Base-by-base conservation (phyloP, 2,329 filamentous ascomycete species). In the Periconia digitata region DNA sequence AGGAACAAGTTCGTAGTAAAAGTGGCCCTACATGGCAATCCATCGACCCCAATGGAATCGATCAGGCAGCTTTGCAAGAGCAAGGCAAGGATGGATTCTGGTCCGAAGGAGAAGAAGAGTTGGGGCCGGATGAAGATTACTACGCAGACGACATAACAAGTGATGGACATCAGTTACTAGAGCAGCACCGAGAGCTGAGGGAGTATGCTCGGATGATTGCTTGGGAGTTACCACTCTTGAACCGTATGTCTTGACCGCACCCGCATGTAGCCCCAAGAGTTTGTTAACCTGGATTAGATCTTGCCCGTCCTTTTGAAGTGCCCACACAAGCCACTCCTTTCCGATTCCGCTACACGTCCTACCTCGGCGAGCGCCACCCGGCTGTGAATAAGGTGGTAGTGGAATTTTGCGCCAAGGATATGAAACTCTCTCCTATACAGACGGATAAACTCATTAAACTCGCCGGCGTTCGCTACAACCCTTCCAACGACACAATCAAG, bases 271-370 rank as follows among this genome's bases (percentile, higher is more conserved):
- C n/a, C n/a, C n/a, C n/a, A n/a, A n/a, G n/a, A n/a, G n/a, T n/a
- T n/a, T n/a, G 29, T 42, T 35, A 17, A 18, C 6, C 2, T 16
- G 40, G 13, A 35, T 43, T 65, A 96, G 90, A 92, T 69, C 82
- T 94, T 54, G 87, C 89, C 46, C 89, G 89, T 72, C 87, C 89
- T 16, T 97, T 96, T 70, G 74, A 80, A 51, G 82, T 85, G 2
- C 90, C 92, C 2, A 79, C 81, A 13, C 71, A 79, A 23, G 72
- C 84, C 39, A 80, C 89, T 60, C 84, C 90, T 39, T 83, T 99
- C 49, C 87, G 92, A 63, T 99, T 96, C 84, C 87, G 94, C 63
- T 96, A 96, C 78, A 99, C 94, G 15, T 92, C 87, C 32, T 97
- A 97, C 75, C 87, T 99, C 81, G 92, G 92, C 63, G 94, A 97